A percentile compares a stretch with the other conserved stretches of the same genome.
Conservation (phyloP, 2,329 filamentous ascomycete species). For the Aspergillus sp. region DNA sequence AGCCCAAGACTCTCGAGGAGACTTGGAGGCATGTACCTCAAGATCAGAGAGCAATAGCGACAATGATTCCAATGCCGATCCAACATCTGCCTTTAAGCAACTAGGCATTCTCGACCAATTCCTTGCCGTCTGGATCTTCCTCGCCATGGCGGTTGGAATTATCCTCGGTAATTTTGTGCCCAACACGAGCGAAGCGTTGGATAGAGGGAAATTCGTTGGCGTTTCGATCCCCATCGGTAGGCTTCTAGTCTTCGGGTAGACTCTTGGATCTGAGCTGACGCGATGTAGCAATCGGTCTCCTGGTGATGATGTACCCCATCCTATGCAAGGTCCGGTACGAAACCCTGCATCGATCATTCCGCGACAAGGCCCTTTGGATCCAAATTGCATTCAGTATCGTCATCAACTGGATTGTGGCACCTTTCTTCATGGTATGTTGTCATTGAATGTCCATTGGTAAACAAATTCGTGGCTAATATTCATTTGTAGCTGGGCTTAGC, state of each 20-base stretch:
- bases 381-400: slow-evolving; percentile 71
- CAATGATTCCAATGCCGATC: too few species aligned
- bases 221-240: slow-evolving; percentile 63
- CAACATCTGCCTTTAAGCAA: slow-evolving; percentile 12
- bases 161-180: slow-evolving; percentile 70
- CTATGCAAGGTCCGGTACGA: slow-evolving; percentile 82
- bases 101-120: slow-evolving; percentile 15
- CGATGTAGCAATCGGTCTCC: slow-evolving; percentile 63
- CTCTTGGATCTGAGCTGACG: too few species aligned
- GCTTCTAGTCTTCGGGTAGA: slow-evolving; percentile 7
- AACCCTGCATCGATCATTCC: slow-evolving; percentile 63
- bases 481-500: slow-evolving; percentile 40
- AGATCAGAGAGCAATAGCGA: too few species aligned
- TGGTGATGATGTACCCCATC: slow-evolving; percentile 95
- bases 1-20: too few species aligned
- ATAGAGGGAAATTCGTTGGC: slow-evolving; percentile 67
- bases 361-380: slow-evolving; percentile 62
- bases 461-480: too few species aligned
- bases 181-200: slow-evolving; percentile 54
- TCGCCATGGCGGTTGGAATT: slow-evolving; percentile 72
- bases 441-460: too few species aligned
- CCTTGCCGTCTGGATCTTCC: slow-evolving; percentile 62
- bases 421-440: slow-evolving; percentile 67
- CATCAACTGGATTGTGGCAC: slow-evolving; percentile 79
- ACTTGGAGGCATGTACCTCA: too few species aligned